Conservation (phyloP, 352 stramenopile genomes). For the Aphanomyces invadans region DNA sequence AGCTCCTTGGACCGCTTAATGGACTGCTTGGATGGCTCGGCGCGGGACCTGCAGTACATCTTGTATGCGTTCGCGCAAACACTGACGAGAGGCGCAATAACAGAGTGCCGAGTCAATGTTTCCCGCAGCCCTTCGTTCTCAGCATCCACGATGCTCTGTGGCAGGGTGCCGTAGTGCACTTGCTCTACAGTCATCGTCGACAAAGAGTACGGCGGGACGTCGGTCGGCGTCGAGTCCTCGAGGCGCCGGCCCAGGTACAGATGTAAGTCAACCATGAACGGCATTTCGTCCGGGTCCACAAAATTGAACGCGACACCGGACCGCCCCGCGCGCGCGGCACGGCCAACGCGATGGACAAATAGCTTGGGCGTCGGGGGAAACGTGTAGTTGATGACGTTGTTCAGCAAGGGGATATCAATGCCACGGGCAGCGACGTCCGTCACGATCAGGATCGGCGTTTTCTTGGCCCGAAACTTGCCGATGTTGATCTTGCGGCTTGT, state of each 20-base stretch:
- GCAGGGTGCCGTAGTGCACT: constrained; percentile 97
- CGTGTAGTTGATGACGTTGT: constrained; percentile 95
- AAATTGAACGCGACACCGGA: constrained; percentile 94
- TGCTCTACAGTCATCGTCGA: constrained; percentile 91
- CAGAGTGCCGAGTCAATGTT: constrained; percentile 70
- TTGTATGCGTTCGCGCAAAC: constrained; percentile 97
- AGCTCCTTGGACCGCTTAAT: constrained; percentile 93
- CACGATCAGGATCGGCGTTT: constrained; percentile 88
- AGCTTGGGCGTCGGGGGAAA: constrained; percentile 92
- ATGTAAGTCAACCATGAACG: constrained; percentile 98
- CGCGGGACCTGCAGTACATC: constrained; percentile 93
- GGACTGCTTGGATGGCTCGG: constrained; percentile 92
- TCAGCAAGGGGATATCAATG: constrained; percentile 94
- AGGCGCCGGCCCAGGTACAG: constrained; percentile 90
- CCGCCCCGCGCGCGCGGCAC: constrained; percentile 91
- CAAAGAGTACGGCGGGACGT: constrained; percentile 80
- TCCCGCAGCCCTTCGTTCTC: constrained; percentile 94
- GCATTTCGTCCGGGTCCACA: constrained; percentile 96
- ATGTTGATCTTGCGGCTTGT: constrained; percentile 86
- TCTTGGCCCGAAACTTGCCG: constrained; percentile 85
- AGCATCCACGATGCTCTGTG: constrained; percentile 91
- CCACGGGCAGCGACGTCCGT: constrained; percentile 92
- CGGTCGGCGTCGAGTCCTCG: constrained; percentile 57
- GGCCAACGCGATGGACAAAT: constrained; percentile 94
- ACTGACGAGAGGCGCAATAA: constrained; percentile 71